Conservation (phyloP, 768 basidiomycete genomes). For the Leccinum arenicola region DNA sequence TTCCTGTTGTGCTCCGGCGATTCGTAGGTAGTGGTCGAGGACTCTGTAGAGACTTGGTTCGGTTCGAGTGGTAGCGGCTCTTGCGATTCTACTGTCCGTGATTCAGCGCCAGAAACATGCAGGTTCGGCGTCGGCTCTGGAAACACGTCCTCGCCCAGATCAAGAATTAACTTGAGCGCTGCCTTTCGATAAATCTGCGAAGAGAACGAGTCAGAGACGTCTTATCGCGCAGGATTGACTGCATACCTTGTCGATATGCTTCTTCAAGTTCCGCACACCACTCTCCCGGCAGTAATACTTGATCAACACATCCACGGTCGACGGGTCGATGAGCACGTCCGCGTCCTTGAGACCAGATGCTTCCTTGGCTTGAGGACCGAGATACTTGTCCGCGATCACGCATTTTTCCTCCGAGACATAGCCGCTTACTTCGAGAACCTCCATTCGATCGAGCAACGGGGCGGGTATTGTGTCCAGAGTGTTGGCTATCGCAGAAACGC, state of each 20-base stretch:
- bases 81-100: conserved; percentile 50
- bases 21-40: conserved; percentile 15
- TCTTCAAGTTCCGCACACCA: conserved; percentile 95
- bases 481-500: conserved; percentile 52
- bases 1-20: conserved; percentile 27
- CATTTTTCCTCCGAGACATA: conserved; percentile 94
- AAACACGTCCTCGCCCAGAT: conserved; percentile 82
- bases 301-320: conserved; percentile 84
- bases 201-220: not conserved
- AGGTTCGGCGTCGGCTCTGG: conserved; percentile 57
- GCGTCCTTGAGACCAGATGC: conserved; percentile 82
- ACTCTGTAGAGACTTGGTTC: conserved; percentile 14
- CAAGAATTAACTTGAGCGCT: conserved; percentile 85
- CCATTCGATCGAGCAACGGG: conserved; percentile 93
- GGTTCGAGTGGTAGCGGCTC: conserved; percentile 44
- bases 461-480: conserved; percentile 92
- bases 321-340: conserved; percentile 74
- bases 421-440: conserved; percentile 90
- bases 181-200: conserved; percentile 93
- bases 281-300: conserved; percentile 98
- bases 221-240: not conserved
- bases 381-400: conserved; percentile 82
- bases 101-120: conserved; percentile 12
- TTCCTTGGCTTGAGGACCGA: conserved; percentile 92
- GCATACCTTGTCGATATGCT: conserved; percentile 93